phyloP scores from a whole-genome alignment of 2,329 filamentous ascomycete species.

The Claviceps fusiformis region DNA sequence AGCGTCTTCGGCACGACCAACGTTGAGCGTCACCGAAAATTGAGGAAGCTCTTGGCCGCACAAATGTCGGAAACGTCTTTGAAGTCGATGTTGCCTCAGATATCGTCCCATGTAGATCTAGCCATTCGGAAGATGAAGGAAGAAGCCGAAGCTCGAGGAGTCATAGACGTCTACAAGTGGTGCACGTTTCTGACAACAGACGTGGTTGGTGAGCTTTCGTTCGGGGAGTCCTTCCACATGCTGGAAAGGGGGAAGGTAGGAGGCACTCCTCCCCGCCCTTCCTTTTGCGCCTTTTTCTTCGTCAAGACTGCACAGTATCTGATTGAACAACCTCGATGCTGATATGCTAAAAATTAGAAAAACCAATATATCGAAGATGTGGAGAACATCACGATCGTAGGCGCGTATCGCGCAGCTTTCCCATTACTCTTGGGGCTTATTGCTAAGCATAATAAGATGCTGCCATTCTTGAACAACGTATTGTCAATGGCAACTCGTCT shows the following conservation, averaged over 20 bases:
- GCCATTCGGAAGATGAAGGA: slow-evolving; percentile 28
- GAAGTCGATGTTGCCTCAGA: slow-evolving; percentile 15
- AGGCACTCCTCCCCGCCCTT: background rate
- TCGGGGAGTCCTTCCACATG: slow-evolving; percentile 41
- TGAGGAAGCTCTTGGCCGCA: slow-evolving; percentile 28
- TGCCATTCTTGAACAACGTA: slow-evolving; percentile 12
- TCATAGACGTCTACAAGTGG: slow-evolving; percentile 38
- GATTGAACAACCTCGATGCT: background rate
- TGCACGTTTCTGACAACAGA: slow-evolving; percentile 40
- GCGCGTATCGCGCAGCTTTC: slow-evolving; percentile 15
- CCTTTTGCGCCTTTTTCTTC: background rate
- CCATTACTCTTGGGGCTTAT: slow-evolving; percentile 14
- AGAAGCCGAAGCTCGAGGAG: slow-evolving; percentile 25
- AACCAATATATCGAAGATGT: slow-evolving; percentile 28
- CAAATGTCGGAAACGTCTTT: slow-evolving; percentile 25
- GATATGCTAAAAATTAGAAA: slow-evolving; percentile 4
- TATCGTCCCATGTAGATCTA: slow-evolving; percentile 23
- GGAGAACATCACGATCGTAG: slow-evolving; percentile 12
- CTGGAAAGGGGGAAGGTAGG: slow-evolving; percentile 35
- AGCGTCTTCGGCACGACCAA: slow-evolving; percentile 27
- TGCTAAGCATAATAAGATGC: slow-evolving; percentile 6
- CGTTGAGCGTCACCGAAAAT: slow-evolving; percentile 22
- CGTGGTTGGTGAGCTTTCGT: slow-evolving; percentile 37
- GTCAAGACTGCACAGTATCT: background rate
- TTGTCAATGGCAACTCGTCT: slow-evolving; percentile 7